Base-by-base conservation (phyloP, 2,329 filamentous ascomycete genomes). In the Dactylellina sp. region DNA sequence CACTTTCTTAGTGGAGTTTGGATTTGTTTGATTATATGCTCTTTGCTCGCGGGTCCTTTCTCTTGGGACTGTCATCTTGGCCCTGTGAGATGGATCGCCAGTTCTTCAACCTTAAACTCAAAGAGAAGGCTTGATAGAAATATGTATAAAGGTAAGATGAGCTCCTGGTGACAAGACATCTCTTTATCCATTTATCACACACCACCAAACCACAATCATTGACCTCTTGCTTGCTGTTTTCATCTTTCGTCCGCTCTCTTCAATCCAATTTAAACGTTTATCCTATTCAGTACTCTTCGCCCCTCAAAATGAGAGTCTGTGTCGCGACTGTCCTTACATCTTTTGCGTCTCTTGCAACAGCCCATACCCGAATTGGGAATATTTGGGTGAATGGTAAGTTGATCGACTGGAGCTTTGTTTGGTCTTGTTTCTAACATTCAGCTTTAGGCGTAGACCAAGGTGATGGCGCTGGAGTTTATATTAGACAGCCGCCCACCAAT, bases 391-490 rank as follows among this genome's bases (percentile, higher is more conserved):
- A 62, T 22, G 44, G 59, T 62, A 42, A 25, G 9, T 7, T 47
- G 14, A 12, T 16, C 3, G 14, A 47, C 12, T 47, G 2, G 35
- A 9, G 28, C 28, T 11, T 40, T 35, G 18, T 3, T 1, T 32
- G 14, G 5, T 20, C 22, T 28, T 35, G 1, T 18, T 55, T 9
- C 24, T 60, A 9, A 60, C 16, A 32, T 47, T 14, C n/a, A 1
- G 14, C 7, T 47, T 4, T 37, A 62, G 59, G 35, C 20, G 46
- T 52, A 6, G 59, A 62, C 59, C 59, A 62, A 52, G 59, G 59
- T n/a, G n/a, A 52, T n/a, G 59, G 59, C 7, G 59, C 59, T 50
- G 59, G 59, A 18, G 37, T 20, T 7, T 63, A 63, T 20, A 63
- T 63, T 14, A 46, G 60, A 14, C 60, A 55, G n/a, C 47, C 60